phyloP scores from a whole-genome alignment of 1,284 basidiomycete species.

The Heimioporus retisporus region DNA sequence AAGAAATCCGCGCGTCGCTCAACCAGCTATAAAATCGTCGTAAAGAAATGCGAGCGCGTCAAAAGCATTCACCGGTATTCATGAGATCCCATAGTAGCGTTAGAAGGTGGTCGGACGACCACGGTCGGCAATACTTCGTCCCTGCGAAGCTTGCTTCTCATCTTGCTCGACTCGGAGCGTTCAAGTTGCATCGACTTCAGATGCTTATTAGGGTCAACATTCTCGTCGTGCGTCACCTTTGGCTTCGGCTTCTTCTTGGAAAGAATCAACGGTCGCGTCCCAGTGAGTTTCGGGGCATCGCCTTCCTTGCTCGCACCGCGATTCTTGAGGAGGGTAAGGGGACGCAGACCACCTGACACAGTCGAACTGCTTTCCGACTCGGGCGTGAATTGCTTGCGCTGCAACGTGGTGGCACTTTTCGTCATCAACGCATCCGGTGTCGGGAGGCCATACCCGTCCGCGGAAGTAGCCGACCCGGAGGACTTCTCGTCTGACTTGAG shows the following conservation, averaged over 20 bases:
- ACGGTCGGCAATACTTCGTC: conserved; percentile 56
- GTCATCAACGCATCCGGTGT: too few species aligned
- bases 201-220: conserved; percentile 46
- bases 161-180: conserved; percentile 61
- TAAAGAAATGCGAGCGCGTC: not conserved
- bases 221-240: conserved; percentile 56
- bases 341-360: conserved; percentile 57
- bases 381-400: too few species aligned
- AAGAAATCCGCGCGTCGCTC: not conserved
- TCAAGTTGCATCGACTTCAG: conserved; percentile 48
- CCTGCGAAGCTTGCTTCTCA: conserved; percentile 55
- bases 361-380: too few species aligned
- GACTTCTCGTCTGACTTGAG: too few species aligned
- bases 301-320: conserved; percentile 54
- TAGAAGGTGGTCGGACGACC: conserved; percentile 57
- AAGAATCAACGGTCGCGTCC: conserved; percentile 63
- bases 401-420: too few species aligned
- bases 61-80: too few species aligned
- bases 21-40: conserved; percentile 4
- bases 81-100: conserved; percentile 11
- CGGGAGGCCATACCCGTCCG: too few species aligned
- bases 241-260: conserved; percentile 61
- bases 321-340: conserved; percentile 71
- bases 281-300: conserved; percentile 30
- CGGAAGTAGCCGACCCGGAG: too few species aligned